phyloP scores from a whole-genome alignment of 352 stramenopile species.

The Phytophthora pluvialis region DNA sequence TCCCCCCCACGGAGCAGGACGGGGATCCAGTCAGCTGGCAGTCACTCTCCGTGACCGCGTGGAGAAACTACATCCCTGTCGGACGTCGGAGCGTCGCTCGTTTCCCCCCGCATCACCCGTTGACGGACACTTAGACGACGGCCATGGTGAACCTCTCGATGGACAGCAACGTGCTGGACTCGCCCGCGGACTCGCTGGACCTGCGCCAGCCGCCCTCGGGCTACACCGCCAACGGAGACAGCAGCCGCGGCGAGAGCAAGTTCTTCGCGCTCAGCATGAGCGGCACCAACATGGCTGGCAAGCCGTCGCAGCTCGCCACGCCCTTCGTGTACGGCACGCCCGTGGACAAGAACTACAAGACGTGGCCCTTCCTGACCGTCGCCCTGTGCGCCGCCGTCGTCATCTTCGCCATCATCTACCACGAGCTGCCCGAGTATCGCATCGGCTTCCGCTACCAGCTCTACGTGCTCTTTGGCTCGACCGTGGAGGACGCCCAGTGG shows the following conservation, averaged over 20 bases:
- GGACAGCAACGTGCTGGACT: slow-evolving; percentile 49
- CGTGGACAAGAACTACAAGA: slow-evolving; percentile 83
- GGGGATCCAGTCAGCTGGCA: slow-evolving; percentile 1
- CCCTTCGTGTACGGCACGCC: slow-evolving; percentile 82
- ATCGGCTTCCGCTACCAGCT: slow-evolving; percentile 66
- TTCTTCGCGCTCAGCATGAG: slow-evolving; percentile 83
- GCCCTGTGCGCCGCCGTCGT: slow-evolving; percentile 53
- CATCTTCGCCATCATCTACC: slow-evolving; percentile 72
- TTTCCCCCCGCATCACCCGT: slow-evolving; percentile 21
- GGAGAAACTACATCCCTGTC: no score
- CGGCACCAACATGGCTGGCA: slow-evolving; percentile 45
- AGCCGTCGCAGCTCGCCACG: slow-evolving; percentile 60
- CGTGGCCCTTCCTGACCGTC: slow-evolving; percentile 77
- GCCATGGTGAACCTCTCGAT: slow-evolving; percentile 56
- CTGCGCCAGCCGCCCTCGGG: slow-evolving; percentile 29
- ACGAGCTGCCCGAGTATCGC: slow-evolving; percentile 77
- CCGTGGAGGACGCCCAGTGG: slow-evolving; percentile 57
- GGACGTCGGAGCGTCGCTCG: no score
- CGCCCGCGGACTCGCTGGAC: slow-evolving; percentile 44
- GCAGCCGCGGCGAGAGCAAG: slow-evolving; percentile 54
- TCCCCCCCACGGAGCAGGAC: slow-evolving; percentile 2
- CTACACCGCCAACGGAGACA: slow-evolving; percentile 38
- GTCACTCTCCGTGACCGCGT: background rate
- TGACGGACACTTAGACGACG: slow-evolving; percentile 5
- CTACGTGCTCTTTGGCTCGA: slow-evolving; percentile 67